These are phyloP conservation scores for Diutina mesorugosa DNA, from an alignment of 1,139 yeast species.

Conservation along the genomic window DNA sequence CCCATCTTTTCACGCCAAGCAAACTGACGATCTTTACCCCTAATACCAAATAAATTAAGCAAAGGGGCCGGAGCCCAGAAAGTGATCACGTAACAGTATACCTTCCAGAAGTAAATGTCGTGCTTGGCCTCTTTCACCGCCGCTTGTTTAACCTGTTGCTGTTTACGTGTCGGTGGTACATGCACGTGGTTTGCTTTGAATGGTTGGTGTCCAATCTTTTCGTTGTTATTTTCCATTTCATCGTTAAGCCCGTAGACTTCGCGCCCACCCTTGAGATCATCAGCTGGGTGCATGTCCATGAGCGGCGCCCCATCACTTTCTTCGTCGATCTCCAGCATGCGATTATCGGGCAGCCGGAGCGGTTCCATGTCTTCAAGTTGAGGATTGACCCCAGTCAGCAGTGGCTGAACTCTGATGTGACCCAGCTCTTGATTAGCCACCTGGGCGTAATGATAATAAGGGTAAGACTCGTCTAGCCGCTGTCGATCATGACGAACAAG, in stretches of 20 bases:
- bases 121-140: slow-evolving; percentile 5
- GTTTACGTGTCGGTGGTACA: slow-evolving; percentile 6
- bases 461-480: slow-evolving; percentile 50
- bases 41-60: slow-evolving; percentile 62
- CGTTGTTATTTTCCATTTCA: slow-evolving; percentile 18
- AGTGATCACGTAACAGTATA: slow-evolving; percentile 68
- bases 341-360: neutral
- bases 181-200: neutral
- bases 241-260: slow-evolving; percentile 52
- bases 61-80: slow-evolving; percentile 87
- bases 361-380: neutral
- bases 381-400: slow-evolving; percentile 68
- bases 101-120: slow-evolving; percentile 57
- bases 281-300: slow-evolving; percentile 15
- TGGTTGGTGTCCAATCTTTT: neutral
- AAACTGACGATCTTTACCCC: slow-evolving; percentile 67
- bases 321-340: slow-evolving; percentile 6
- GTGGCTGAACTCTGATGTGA: slow-evolving; percentile 54
- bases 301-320: slow-evolving; percentile 34
- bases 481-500: slow-evolving; percentile 74
- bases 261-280: slow-evolving; percentile 23
- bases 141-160: slow-evolving; percentile 3
- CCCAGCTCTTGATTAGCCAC: slow-evolving; percentile 59
- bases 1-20: slow-evolving; percentile 98
- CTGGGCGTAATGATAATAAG: slow-evolving; percentile 72